These are phyloP conservation scores for Huntiella omanensis DNA, from an alignment of 2,329 filamentous ascomycete species.

Conservation along the genomic window DNA sequence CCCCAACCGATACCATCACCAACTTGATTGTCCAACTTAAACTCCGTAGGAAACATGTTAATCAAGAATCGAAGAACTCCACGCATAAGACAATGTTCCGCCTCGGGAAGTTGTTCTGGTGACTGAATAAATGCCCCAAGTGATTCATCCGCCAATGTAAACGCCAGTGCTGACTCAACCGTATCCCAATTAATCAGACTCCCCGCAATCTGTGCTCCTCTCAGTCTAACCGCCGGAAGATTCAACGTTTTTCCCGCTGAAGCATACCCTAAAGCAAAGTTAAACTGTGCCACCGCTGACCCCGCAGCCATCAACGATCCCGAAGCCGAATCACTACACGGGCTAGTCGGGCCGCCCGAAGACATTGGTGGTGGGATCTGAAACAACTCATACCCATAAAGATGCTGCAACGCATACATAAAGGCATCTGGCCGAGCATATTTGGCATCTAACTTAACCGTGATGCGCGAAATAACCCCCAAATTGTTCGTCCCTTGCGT, in stretches of 20 bases:
- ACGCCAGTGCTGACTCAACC: slow-evolving; percentile 40
- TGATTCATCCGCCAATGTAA: slow-evolving; percentile 24
- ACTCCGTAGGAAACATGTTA: slow-evolving; percentile 38
- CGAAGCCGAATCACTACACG: slow-evolving; percentile 21
- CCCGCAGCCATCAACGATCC: neutral
- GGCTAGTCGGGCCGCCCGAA: slow-evolving; percentile 16
- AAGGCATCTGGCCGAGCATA: slow-evolving; percentile 38
- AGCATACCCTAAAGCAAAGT: slow-evolving; percentile 44
- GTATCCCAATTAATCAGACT: slow-evolving; percentile 43
- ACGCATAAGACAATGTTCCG: slow-evolving; percentile 34
- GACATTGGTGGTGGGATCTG: slow-evolving; percentile 18
- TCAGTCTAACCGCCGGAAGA: slow-evolving; percentile 33
- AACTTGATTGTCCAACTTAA: slow-evolving; percentile 34
- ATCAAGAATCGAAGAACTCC: slow-evolving; percentile 39
- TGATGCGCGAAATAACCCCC: too few species aligned
- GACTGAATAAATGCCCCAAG: slow-evolving; percentile 20
- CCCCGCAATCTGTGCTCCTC: slow-evolving; percentile 40
- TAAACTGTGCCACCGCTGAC: slow-evolving; percentile 24
- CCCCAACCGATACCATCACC: slow-evolving; percentile 20
- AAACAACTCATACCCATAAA: slow-evolving; percentile 37
- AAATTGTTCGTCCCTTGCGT: too few species aligned
- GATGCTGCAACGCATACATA: slow-evolving; percentile 34
- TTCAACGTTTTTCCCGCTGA: slow-evolving; percentile 41
- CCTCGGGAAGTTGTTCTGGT: slow-evolving; percentile 24
- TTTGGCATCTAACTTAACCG: slow-evolving; percentile 18